Evolutionary conservation across 208 protist species (phyloP).

Genomic region (Leptomonas seymouri): DNA sequence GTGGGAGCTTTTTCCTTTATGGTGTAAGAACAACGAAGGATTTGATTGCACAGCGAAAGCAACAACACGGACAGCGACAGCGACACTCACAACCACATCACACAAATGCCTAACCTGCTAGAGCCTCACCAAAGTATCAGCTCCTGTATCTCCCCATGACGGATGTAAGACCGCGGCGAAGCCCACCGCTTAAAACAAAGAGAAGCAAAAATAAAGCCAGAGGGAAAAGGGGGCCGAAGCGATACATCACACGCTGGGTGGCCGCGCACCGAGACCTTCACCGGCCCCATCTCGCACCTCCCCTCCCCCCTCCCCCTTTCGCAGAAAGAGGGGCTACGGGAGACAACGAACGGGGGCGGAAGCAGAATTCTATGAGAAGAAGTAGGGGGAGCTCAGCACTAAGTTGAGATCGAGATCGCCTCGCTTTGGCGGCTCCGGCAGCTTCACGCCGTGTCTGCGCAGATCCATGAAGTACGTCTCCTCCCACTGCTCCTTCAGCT

Average conservation of each 20-base stretch:
- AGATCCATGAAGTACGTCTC: constrained; percentile 90
- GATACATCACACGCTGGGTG: too few species aligned
- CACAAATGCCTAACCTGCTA: background rate
- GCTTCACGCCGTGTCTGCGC: constrained; percentile 73
- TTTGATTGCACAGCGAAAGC: background rate
- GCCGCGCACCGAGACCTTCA: too few species aligned
- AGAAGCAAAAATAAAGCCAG: background rate
- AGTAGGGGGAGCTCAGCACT: constrained; percentile 91
- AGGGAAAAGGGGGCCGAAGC: too few species aligned
- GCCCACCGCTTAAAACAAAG: background rate
- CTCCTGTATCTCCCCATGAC: background rate
- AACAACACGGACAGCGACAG: constrained; percentile 6
- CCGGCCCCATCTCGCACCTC: too few species aligned
- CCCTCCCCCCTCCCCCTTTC: too few species aligned
- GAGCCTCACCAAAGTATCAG: background rate
- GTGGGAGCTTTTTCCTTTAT: too few species aligned
- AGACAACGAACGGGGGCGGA: too few species aligned
- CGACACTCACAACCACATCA: background rate
- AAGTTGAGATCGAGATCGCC: constrained; percentile 86
- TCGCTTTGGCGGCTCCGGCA: constrained; percentile 88
- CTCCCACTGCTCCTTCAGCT: constrained; percentile 93
- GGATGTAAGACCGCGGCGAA: background rate
- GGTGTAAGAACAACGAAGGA: too few species aligned
- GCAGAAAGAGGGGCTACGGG: too few species aligned
- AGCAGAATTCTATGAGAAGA: constrained; percentile 79